Base-by-base conservation (phyloP, 495 filamentous ascomycete species). In the Talaromyces proteolyticus region DNA sequence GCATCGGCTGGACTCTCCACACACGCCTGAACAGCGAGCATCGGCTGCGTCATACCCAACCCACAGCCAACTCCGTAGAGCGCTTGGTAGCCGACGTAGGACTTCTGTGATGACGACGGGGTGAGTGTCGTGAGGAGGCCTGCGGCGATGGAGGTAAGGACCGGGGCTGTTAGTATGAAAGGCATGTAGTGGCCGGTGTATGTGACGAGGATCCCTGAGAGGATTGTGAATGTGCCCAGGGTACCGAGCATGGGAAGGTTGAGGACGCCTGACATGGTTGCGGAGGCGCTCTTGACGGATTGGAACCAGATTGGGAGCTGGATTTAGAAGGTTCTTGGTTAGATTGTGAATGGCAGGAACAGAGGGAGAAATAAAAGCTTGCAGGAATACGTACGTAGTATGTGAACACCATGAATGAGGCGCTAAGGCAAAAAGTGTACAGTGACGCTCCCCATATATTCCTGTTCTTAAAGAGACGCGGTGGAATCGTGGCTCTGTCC, bases 121-220 rank as follows among this genome's bases (percentile, higher is more conserved):
- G 42, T 18, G 11, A 22, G 19, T 12, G 23, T 34, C n/a, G 37
- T 20, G 16, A 41, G n/a, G 19, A 53, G 10, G 8, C 21, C 50
- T 18, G 63, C 52, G 53, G 69, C 67, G 58, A 7, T 64, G 39
- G 49, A 23, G 8, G 34, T 44, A 12, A 38, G 10, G 2, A 53
- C 38, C 29, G 14, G 23, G 2, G 26, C 26, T 6, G 73, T 23
- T 22, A 83, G 67, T 65, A 87, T 81, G 58, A 81, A 81, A 0
- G 86, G 85, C n/a, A 52, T 51, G 51, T 65, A 68, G 52, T 68
- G 62, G 24, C 67, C 67, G 3, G 43, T 26, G 7, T 49, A 51
- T 21, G 57, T 57, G 2, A 63, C 48, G 14, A 22, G 21, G 11
- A 62, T 62, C 14, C 52, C 50, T 1, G 55, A 19, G 11, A 63